Evolutionary conservation across 768 basidiomycete species (phyloP), one percentile per base, ranked within the genome.

Genomic region (Saitozyma podzolica): DNA sequence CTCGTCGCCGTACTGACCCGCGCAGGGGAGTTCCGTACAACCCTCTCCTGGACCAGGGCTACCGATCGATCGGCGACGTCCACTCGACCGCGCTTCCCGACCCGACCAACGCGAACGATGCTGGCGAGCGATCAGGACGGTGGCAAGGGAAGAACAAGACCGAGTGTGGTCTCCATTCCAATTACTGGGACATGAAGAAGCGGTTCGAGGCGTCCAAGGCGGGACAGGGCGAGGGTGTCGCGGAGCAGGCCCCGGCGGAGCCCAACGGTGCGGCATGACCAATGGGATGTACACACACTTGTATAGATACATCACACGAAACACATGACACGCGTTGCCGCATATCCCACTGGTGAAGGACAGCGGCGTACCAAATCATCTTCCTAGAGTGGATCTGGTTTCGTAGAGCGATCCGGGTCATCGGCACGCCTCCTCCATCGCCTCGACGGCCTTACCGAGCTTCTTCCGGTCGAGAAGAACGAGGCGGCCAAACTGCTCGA

Each of bases 51-150:
- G 86, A 86, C 63, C 86, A 92, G 76, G 96, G 96, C 3, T 99
- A 98, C 82, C 89, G 88, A 70, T 92, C 91, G 74, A 87, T 99
- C 65, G 96, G 96, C 4, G 96, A 99, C 80, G 95, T 94, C 90
- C 96, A 99, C 81, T 94, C 91, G 65, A 99, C 96, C 0, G 80
- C 78, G n/a, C 55, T 67, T 13, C 81, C 81, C 9, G 70, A 77
- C 41, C 65, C 77, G 9, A 57, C 61, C 20, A 65, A 73, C 8
- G 61, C 64, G 69, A 87, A 87, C 63, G 91, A 91, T 63, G 80
- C 77, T 0, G 85, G 84, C 5, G 96, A 99, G 80, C 85, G 96
- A 29, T 87, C 89, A 1, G 95, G 95, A 0, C 82, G 96, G 58
- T 99, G 96, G 96, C 87, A 88, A 2, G 91, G 90, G 7, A 88